Percentiles rank a stretch among this genome's conserved stretches.
phyloP scores from a whole-genome alignment of 2,329 filamentous ascomycete genomes.

The Paraphoma chrysanthemicola region DNA sequence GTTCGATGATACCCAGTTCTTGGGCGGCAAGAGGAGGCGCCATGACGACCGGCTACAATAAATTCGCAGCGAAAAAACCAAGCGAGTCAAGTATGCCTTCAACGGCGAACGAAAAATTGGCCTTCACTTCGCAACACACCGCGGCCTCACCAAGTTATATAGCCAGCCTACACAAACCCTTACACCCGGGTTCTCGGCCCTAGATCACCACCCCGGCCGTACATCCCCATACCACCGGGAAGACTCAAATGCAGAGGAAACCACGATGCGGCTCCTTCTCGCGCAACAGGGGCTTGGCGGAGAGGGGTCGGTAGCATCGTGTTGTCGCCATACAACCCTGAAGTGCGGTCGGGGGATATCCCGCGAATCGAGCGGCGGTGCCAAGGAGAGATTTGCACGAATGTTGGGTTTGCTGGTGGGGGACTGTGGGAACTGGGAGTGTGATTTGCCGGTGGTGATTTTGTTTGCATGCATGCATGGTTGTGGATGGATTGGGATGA shows the following conservation, averaged over 20 bases:
- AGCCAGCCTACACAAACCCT: not conserved
- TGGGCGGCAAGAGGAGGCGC: slow-evolving; percentile 24
- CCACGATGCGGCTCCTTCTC: slow-evolving; percentile 11
- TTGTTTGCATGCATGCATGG: not conserved
- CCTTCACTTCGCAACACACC: not conserved
- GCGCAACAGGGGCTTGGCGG: slow-evolving; percentile 22
- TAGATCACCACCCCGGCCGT: not conserved
- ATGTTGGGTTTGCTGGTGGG: not conserved
- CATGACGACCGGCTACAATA: slow-evolving; percentile 19
- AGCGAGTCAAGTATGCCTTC: not conserved
- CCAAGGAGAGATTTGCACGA: not conserved
- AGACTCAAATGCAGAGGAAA: not conserved
- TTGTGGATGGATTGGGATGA: no score
- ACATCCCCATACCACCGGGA: not conserved
- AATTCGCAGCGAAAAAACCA: no score
- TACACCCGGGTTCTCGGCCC: not conserved
- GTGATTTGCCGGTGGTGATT: not conserved
- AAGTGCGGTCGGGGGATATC: not conserved
- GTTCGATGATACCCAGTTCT: slow-evolving; percentile 41
- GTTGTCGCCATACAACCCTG: not conserved
- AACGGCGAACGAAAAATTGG: not conserved
- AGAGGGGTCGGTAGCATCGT: slow-evolving; percentile 18
- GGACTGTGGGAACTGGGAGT: not conserved
- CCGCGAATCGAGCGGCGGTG: not conserved
- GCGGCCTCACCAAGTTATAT: not conserved